Evolutionary conservation across 176 grass and related monocot species (phyloP).

Genomic region (barley (Hordeum vulgare)): DNA sequence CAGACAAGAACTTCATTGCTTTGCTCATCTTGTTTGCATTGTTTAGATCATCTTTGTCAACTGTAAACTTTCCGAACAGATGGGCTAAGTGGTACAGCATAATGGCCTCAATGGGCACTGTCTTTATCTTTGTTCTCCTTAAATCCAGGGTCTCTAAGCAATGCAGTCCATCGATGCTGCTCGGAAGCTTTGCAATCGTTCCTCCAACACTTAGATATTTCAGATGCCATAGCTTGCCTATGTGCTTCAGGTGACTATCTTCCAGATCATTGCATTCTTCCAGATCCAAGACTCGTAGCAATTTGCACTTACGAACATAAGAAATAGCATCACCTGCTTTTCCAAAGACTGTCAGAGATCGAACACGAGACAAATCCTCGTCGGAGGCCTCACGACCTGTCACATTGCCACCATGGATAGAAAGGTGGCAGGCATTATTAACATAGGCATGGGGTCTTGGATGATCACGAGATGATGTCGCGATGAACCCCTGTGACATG

Average conservation of each 20-base stretch:
- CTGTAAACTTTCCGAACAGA: constrained; percentile 12
- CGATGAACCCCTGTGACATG: constrained; percentile 5
- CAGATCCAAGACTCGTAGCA: constrained; percentile 22
- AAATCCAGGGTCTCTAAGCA: constrained; percentile 18
- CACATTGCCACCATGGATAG: constrained; percentile 1
- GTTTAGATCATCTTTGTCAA: neutral
- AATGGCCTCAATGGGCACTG: neutral
- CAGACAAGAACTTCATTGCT: neutral
- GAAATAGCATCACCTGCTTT: constrained; percentile 1
- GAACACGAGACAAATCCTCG: constrained; percentile 12
- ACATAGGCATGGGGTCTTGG: neutral
- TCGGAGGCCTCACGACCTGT: neutral
- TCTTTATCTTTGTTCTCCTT: neutral
- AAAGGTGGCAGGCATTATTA: constrained; percentile 16
- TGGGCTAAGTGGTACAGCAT: neutral
- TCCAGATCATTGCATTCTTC: constrained; percentile 9
- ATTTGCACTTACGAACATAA: neutral
- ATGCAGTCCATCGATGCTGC: constrained; percentile 3
- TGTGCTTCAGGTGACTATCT: neutral
- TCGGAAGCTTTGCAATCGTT: neutral
- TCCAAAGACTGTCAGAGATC: constrained; percentile 22
- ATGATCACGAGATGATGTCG: neutral
- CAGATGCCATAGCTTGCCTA: constrained; percentile 21
- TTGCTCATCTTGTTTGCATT: neutral
- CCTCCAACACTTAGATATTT: constrained; percentile 23